These are phyloP conservation scores for Sclerotinia trifoliorum DNA, from an alignment of 2,329 filamentous ascomycete genomes.

Conservation along the genomic window DNA sequence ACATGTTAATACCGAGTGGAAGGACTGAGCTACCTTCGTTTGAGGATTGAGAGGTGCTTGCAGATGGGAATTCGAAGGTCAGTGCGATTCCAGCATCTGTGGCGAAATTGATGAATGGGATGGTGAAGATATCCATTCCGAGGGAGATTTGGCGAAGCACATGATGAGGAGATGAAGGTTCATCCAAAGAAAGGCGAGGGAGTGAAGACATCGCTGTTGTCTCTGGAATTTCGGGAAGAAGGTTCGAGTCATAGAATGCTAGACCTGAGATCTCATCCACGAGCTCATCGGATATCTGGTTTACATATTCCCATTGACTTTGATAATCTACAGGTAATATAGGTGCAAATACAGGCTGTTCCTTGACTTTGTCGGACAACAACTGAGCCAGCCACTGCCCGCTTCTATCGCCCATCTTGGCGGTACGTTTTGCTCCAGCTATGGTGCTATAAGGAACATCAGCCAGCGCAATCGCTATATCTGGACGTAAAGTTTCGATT, in stretches of 20 bases:
- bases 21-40: constrained; percentile 30
- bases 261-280: constrained; percentile 61
- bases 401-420: constrained; percentile 83
- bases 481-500: constrained; percentile 66
- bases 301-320: constrained; percentile 77
- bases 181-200: constrained; percentile 72
- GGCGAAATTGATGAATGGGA: constrained; percentile 70
- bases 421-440: constrained; percentile 68
- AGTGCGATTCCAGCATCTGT: constrained; percentile 87
- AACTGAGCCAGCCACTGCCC: constrained; percentile 77
- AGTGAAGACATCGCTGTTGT: constrained; percentile 56
- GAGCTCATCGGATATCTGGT: constrained; percentile 65
- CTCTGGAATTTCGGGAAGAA: constrained; percentile 65
- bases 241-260: constrained; percentile 72
- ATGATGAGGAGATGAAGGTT: constrained; percentile 69
- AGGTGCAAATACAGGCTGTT: constrained; percentile 56
- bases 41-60: constrained; percentile 17
- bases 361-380: constrained; percentile 45
- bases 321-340: constrained; percentile 73
- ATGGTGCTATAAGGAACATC: constrained; percentile 63
- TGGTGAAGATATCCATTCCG: constrained; percentile 76
- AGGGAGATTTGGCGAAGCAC: constrained; percentile 72
- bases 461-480: constrained; percentile 75
- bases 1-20: constrained; percentile 77
- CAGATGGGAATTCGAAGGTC: constrained; percentile 69